phyloP scores from a whole-genome alignment of 257 asterid genomes.

The Solanum paucissectum region DNA sequence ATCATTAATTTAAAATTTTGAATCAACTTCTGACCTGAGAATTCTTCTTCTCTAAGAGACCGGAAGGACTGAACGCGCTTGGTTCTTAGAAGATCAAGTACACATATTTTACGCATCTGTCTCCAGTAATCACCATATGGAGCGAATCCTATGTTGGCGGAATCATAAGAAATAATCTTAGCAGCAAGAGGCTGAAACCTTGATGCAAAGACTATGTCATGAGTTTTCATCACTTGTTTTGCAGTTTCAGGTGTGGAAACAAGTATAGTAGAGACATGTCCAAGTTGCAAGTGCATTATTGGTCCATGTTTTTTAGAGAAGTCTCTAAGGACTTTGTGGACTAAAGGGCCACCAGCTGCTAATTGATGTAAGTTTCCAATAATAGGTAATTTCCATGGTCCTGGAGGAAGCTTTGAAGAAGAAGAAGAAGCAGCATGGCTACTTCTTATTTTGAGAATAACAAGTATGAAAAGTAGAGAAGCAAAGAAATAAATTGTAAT shows the following conservation, averaged over 20 bases:
- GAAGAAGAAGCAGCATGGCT: neutral
- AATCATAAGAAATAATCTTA: neutral
- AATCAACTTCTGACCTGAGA: neutral
- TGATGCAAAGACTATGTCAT: neutral
- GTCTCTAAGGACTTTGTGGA: neutral
- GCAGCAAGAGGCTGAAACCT: neutral
- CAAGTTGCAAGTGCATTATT: slow-evolving; percentile 7
- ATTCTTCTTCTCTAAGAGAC: neutral
- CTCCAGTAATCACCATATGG: neutral
- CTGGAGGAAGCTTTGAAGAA: neutral
- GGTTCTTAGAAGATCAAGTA: neutral
- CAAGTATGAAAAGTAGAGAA: neutral
- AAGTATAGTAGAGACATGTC: slow-evolving; percentile 7
- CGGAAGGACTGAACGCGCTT: neutral
- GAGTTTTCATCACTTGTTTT: slow-evolving; percentile 5
- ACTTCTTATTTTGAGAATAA: neutral
- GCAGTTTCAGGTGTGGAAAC: slow-evolving; percentile 7
- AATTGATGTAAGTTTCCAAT: neutral
- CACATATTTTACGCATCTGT: neutral
- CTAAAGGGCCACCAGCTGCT: neutral
- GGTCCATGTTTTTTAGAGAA: slow-evolving; percentile 4
- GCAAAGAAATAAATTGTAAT: neutral
- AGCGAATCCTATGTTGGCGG: neutral
- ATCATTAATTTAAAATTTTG: neutral
- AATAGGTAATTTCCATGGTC: neutral